phyloP scores from a whole-genome alignment of 2,329 filamentous ascomycete species.

The Metarhizium brunneum region DNA sequence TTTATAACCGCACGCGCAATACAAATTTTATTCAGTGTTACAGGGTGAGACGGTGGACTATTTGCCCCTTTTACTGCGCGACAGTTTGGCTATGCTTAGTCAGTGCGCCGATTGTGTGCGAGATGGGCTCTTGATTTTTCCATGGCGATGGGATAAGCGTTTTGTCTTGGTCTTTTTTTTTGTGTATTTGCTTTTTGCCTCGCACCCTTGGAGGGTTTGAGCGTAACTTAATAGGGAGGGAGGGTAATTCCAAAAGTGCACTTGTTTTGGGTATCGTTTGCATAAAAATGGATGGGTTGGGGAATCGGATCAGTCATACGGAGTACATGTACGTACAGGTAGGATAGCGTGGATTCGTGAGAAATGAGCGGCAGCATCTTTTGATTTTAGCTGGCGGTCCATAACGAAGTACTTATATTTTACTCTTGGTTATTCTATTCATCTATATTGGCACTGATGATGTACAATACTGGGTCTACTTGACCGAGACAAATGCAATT shows the following conservation, averaged over 20 bases:
- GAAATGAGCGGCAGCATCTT: not conserved
- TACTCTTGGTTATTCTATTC: not conserved
- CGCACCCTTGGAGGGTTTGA: not conserved
- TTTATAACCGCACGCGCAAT: not conserved
- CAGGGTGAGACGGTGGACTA: not conserved
- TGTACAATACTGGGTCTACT: conserved; percentile 28
- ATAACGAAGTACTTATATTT: not conserved
- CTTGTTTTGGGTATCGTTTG: not conserved
- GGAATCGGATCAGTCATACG: not conserved
- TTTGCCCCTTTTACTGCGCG: not conserved
- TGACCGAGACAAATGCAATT: conserved; percentile 56
- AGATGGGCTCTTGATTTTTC: not conserved
- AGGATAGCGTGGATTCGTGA: not conserved
- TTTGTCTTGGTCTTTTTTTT: not conserved
- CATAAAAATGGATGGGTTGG: not conserved
- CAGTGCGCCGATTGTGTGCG: too few species aligned
- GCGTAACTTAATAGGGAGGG: not conserved
- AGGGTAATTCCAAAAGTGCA: not conserved
- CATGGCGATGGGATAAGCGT: not conserved
- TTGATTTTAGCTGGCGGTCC: not conserved
- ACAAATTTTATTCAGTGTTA: not conserved
- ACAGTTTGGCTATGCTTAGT: too few species aligned
- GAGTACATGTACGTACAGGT: not conserved
- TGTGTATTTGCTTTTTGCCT: not conserved
- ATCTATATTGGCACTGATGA: not conserved